These are phyloP conservation scores for Cystobasidium tubakii DNA, from an alignment of 768 basidiomycete genomes.

Conservation along the genomic window DNA sequence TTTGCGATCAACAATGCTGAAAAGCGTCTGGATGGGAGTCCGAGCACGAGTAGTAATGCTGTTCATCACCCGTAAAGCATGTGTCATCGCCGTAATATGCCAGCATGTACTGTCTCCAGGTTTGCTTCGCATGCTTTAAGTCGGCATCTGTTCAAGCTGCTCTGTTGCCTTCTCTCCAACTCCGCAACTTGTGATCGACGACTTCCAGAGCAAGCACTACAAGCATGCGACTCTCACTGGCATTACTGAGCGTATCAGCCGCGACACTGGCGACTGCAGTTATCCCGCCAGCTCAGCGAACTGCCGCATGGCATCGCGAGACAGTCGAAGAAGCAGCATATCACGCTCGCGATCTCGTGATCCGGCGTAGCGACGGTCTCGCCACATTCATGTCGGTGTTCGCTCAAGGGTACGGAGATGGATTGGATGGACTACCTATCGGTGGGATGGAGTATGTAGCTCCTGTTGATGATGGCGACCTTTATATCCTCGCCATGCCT, in stretches of 20 bases:
- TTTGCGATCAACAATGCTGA: too few relatives aligned
- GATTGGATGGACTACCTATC: conserved; percentile 23
- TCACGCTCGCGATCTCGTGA: conserved; percentile 28
- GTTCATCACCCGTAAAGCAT: too few relatives aligned
- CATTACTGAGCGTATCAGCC: neutral
- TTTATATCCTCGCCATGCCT: conserved; percentile 36
- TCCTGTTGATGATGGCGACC: conserved; percentile 20
- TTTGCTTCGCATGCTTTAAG: too few relatives aligned
- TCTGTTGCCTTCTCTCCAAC: neutral
- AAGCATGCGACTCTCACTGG: neutral
- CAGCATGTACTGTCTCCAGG: too few relatives aligned
- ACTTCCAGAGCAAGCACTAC: neutral
- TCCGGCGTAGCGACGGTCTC: conserved; percentile 22
- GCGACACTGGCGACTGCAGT: neutral
- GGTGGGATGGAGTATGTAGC: conserved; percentile 35
- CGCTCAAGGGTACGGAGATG: conserved; percentile 19
- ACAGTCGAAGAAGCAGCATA: conserved; percentile 15
- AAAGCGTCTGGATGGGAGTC: too few relatives aligned
- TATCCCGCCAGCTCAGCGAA: neutral
- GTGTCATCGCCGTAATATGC: too few relatives aligned
- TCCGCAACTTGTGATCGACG: neutral
- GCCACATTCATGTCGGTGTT: conserved; percentile 33
- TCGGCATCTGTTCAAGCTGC: neutral
- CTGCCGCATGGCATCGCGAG: neutral
- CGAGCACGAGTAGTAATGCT: too few relatives aligned